These are phyloP conservation scores for Tricladium varicosporioides DNA, from an alignment of 2,329 filamentous ascomycete genomes.

Conservation along the genomic window DNA sequence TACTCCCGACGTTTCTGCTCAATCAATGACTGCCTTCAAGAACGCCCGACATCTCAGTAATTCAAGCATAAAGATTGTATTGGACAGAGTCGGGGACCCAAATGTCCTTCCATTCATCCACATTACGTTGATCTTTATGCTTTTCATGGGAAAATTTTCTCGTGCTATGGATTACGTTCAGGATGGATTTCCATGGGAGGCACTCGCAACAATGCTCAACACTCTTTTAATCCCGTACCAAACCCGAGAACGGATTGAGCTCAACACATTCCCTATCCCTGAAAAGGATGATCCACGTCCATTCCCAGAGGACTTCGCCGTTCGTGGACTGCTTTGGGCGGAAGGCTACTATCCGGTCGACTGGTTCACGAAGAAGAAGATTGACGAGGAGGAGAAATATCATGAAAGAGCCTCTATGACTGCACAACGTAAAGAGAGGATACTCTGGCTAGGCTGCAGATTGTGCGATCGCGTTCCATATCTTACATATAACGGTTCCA, in stretches of 20 bases:
- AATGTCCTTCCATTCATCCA: slow-evolving; percentile 31
- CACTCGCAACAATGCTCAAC: slow-evolving; percentile 24
- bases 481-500: slow-evolving; percentile 20
- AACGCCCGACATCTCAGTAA: slow-evolving; percentile 23
- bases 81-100: slow-evolving; percentile 24
- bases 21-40: slow-evolving; percentile 11
- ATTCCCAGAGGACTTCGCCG: slow-evolving; percentile 31
- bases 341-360: slow-evolving; percentile 24
- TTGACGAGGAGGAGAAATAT: slow-evolving; percentile 28
- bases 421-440: slow-evolving; percentile 23
- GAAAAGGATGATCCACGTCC: slow-evolving; percentile 25
- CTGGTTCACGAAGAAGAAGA: slow-evolving; percentile 28
- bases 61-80: slow-evolving; percentile 18
- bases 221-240: slow-evolving; percentile 14
- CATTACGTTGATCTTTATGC: slow-evolving; percentile 28
- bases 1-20: slow-evolving; percentile 11
- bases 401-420: slow-evolving; percentile 26
- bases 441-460: slow-evolving; percentile 23
- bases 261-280: slow-evolving; percentile 19
- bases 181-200: slow-evolving; percentile 25
- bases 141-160: slow-evolving; percentile 18
- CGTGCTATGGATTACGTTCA: slow-evolving; percentile 20
- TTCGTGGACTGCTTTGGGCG: slow-evolving; percentile 27
- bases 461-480: slow-evolving; percentile 13
- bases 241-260: slow-evolving; percentile 14